Base-by-base conservation (phyloP, 495 filamentous ascomycete genomes). In the Hyaloscypha hepaticicola region DNA sequence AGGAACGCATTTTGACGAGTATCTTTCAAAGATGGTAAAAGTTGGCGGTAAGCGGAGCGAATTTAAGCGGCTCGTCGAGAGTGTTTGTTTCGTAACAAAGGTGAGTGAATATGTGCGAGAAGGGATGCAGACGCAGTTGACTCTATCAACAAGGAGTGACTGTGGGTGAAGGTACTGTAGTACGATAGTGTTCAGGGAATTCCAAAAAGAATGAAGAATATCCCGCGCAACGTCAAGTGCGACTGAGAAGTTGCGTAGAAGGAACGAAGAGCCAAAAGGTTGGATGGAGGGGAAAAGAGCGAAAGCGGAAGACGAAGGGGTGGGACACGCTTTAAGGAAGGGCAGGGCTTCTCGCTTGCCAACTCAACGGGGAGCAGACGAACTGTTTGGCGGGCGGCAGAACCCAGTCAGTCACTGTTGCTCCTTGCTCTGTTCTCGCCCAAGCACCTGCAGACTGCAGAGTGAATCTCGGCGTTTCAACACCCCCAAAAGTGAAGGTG, bases 211-310 rank as follows among this genome's bases (percentile, higher is more conserved):
- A 31, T 56, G 34, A 31, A 56, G 52, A 19, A 41, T n/a, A 29
- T 27, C 61, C 48, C n/a, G 63, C 63, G 63, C 63, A 41, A 66
- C 63, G 48, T 66, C 63, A 66, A 66, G 63, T 66, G 63, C 63
- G 63, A 21, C 6, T 56, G 53, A 38, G n/a, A n/a, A n/a, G n/a
- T n/a, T n/a, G n/a, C 58, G 49, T 64, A 63, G n/a, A n/a, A 63
- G 26, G 60, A 63, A 63, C 31, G 60, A 55, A 21, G 28, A 61
- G 24, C 49, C 59, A 50, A 56, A 56, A 45, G 24, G 29, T 63
- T 41, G 50, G 27, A 53, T 52, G 49, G 27, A 38, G 34, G 49
- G 22, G 28, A 45, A 63, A 34, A 48, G 11, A 56, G n/a, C 51
- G 25, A 48, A 56, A 38, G 50, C 1, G 50, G 33, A 38, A n/a